Evolutionary conservation across 2,329 filamentous ascomycete species (phyloP).

Genomic region (Sporothrix mexicana): DNA sequence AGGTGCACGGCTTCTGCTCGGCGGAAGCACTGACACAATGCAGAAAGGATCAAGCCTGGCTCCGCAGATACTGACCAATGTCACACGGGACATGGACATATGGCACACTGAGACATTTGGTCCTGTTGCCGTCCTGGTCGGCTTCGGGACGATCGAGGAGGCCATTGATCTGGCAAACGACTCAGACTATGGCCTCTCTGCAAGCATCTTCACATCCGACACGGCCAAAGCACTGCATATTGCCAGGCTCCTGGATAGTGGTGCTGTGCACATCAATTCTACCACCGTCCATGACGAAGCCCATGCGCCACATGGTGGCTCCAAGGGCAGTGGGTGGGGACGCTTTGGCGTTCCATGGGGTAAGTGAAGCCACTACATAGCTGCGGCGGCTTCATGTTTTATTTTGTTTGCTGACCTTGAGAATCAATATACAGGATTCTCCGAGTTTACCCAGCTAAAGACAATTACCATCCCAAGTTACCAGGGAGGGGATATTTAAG

Average conservation of each 20-base stretch:
- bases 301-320: slow-evolving; percentile 68
- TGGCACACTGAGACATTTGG: slow-evolving; percentile 80
- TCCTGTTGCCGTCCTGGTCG: slow-evolving; percentile 71
- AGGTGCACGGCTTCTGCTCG: neutral
- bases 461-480: neutral
- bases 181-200: slow-evolving; percentile 76
- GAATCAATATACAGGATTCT: neutral
- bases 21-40: neutral
- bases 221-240: slow-evolving; percentile 63
- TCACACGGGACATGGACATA: slow-evolving; percentile 74
- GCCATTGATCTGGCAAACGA: slow-evolving; percentile 78
- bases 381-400: neutral
- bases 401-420: neutral
- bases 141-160: slow-evolving; percentile 72
- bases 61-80: slow-evolving; percentile 37
- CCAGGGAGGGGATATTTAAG: neutral
- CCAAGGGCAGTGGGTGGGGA: slow-evolving; percentile 68
- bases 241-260: slow-evolving; percentile 69
- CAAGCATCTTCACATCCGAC: slow-evolving; percentile 75
- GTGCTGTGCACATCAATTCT: slow-evolving; percentile 70
- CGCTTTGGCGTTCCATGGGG: slow-evolving; percentile 52
- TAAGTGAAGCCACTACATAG: neutral
- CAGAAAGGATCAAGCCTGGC: neutral
- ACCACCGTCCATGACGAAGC: slow-evolving; percentile 71
- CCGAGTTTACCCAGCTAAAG: neutral